Evolutionary conservation across 768 basidiomycete genomes (phyloP).

Genomic region (Roridomyces roridus): DNA sequence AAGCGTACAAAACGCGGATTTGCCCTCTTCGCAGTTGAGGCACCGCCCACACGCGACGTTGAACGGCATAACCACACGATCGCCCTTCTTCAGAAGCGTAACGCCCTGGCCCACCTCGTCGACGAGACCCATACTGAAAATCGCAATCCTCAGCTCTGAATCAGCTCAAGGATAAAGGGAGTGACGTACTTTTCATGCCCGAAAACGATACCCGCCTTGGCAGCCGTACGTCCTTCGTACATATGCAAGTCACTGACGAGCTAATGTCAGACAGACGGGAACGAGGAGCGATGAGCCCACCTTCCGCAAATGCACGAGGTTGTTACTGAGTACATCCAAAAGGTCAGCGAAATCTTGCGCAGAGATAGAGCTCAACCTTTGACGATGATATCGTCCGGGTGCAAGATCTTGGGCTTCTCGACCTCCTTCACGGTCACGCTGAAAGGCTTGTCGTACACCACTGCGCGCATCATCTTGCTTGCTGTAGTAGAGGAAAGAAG

Average conservation of each 20-base stretch:
- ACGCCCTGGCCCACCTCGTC: constrained; percentile 55
- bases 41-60: constrained; percentile 66
- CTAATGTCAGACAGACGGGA: not conserved
- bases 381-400: constrained; percentile 61
- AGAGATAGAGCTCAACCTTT: constrained; percentile 36
- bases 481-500: not conserved
- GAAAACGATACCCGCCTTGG: constrained; percentile 55
- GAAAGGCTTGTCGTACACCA: constrained; percentile 60
- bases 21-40: constrained; percentile 59
- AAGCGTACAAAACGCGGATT: constrained; percentile 59
- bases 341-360: not conserved
- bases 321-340: constrained; percentile 46
- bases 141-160: not conserved
- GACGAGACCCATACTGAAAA: constrained; percentile 53
- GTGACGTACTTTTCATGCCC: constrained; percentile 57
- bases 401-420: constrained; percentile 51
- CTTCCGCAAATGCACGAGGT: constrained; percentile 61
- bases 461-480: constrained; percentile 46
- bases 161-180: not conserved
- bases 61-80: constrained; percentile 67
- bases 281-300: constrained; percentile 26
- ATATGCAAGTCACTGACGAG: constrained; percentile 54
- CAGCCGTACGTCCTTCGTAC: constrained; percentile 62
- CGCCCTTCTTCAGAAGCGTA: constrained; percentile 56
- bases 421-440: constrained; percentile 52